Evolutionary conservation across 1,284 basidiomycete species (phyloP).

Genomic region (Malassezia nana): DNA sequence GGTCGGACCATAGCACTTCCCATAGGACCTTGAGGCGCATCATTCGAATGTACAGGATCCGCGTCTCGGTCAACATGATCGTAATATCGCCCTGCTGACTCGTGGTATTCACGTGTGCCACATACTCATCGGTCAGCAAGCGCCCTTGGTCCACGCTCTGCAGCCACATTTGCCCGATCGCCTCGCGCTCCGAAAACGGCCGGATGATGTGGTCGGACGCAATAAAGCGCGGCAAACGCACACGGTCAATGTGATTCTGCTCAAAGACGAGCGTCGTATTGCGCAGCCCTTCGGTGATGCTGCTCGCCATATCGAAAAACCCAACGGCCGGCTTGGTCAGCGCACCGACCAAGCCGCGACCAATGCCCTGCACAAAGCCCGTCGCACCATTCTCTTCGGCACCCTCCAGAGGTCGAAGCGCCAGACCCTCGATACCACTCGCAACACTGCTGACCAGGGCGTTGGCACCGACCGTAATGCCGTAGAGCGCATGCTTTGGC

Average conservation of each 20-base stretch:
- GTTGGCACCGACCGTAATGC: slow-evolving; percentile 84
- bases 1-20: slow-evolving; percentile 78
- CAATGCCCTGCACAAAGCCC: slow-evolving; percentile 95
- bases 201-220: slow-evolving; percentile 51
- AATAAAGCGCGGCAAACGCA: slow-evolving; percentile 76
- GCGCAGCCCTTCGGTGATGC: slow-evolving; percentile 81
- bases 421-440: slow-evolving; percentile 87
- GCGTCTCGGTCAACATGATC: slow-evolving; percentile 40
- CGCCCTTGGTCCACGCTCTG: slow-evolving; percentile 75
- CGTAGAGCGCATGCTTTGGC: slow-evolving; percentile 88
- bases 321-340: slow-evolving; percentile 96
- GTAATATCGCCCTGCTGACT: slow-evolving; percentile 45
- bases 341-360: slow-evolving; percentile 85
- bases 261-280: slow-evolving; percentile 99
- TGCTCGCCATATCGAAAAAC: slow-evolving; percentile 88
- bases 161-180: slow-evolving; percentile 93
- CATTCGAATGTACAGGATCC: slow-evolving; percentile 66
- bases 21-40: slow-evolving; percentile 75
- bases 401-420: slow-evolving; percentile 93
- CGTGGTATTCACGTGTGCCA: slow-evolving; percentile 65
- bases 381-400: slow-evolving; percentile 86
- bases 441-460: slow-evolving; percentile 87
- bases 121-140: slow-evolving; percentile 73
- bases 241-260: slow-evolving; percentile 75
- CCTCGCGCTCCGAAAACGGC: slow-evolving; percentile 70